Base-by-base conservation (phyloP, 208 protist species). In the Leishmania guyanensis region DNA sequence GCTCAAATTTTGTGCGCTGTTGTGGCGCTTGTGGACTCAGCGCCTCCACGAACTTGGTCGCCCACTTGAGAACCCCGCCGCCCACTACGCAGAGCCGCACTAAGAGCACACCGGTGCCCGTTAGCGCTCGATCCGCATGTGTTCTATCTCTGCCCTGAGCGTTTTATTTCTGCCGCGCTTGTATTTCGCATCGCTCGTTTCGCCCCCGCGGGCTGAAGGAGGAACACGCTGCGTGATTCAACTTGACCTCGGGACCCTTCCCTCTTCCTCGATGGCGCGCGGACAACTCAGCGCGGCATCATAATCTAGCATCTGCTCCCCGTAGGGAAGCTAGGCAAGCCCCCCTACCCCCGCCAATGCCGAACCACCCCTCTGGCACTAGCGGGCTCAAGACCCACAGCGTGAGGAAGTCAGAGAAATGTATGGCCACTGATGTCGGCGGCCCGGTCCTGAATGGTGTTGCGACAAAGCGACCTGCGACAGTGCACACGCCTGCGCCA, bases 1-100 rank as follows among this genome's bases (percentile, higher is more conserved):
- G 22, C 50, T 90, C 12, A 86, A 78, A 33, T 84, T 91, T 73
- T 84, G 66, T 48, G 80, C 82, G 2, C 46, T 93, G 69, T 60
- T 83, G 29, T 80, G 80, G 75, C 81, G 90, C 10, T 54, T 89
- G 79, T 85, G 82, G 86, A 14, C 20, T 9, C 54, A 75, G 73
- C 79, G 80, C 29, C 86, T 86, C 10, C 43, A 75, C 16, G 51
- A 82, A 50, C 83, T 82, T 26, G 84, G 80, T 50, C 36, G 75
- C 69, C 87, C 87, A 29, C 79, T 84, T 0, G 36, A 80, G 58
- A 74, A 90, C 84, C 84, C 84, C 3, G 75, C 75, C 62, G 80
- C 72, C 2, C 56, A 36, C 5, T 90, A 88, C 73, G 87, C 86
- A 1, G 84, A 81, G 5, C 87, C 87, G 14, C 87, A 90, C 46